These are phyloP conservation scores for Trematosphaeria pertusa DNA, from an alignment of 2,329 filamentous ascomycete species.

Conservation along the genomic window DNA sequence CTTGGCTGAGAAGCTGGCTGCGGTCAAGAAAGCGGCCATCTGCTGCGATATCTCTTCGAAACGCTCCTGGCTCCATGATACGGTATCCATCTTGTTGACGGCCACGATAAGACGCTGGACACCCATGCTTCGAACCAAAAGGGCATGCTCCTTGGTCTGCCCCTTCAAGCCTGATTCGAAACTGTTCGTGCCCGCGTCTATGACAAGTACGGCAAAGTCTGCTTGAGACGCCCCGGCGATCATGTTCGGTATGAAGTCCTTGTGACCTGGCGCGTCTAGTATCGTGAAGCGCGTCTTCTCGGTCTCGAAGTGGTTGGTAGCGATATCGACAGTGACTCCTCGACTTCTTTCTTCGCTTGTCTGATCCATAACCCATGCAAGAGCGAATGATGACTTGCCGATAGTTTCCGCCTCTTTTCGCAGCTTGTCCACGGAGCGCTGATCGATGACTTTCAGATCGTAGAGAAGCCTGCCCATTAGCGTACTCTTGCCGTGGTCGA, in stretches of 20 bases:
- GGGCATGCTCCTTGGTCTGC: constrained; percentile 91
- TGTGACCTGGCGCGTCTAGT: constrained; percentile 91
- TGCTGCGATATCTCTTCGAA: constrained; percentile 88
- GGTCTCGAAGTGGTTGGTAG: constrained; percentile 93
- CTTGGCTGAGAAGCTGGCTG: constrained; percentile 81
- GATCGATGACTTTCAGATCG: constrained; percentile 86
- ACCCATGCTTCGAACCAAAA: constrained; percentile 88
- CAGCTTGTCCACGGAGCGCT: constrained; percentile 87
- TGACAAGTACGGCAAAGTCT: constrained; percentile 92
- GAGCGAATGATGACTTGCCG: constrained; percentile 92
- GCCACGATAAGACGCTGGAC: constrained; percentile 87
- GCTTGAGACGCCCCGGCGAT: constrained; percentile 96
- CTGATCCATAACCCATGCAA: constrained; percentile 97
- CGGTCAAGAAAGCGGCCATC: constrained; percentile 79
- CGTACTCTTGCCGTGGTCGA: constrained; percentile 97
- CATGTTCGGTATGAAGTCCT: constrained; percentile 98
- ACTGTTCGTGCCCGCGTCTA: constrained; percentile 87
- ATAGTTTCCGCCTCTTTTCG: constrained; percentile 87
- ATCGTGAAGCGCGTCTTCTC: constrained; percentile 88
- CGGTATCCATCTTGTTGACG: constrained; percentile 93
- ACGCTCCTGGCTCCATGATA: constrained; percentile 80
- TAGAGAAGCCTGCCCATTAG: constrained; percentile 94
- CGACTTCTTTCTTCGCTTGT: constrained; percentile 85
- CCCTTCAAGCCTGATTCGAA: constrained; percentile 94
- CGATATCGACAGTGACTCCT: constrained; percentile 96